These are phyloP conservation scores for Phoma herbarum DNA, from an alignment of 2,329 filamentous ascomycete genomes.

Conservation along the genomic window DNA sequence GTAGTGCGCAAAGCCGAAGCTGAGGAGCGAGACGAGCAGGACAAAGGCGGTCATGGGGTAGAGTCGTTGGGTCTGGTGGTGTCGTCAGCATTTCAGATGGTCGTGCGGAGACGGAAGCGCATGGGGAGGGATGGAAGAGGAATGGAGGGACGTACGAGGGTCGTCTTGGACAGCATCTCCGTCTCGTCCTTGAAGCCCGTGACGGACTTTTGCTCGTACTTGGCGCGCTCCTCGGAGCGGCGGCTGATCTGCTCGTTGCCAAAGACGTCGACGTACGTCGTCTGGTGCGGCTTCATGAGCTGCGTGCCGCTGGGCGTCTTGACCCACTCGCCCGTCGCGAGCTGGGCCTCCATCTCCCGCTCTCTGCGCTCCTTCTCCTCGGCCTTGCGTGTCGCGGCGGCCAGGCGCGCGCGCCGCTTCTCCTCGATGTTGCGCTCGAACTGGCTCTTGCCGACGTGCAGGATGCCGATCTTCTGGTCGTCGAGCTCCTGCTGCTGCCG, in stretches of 20 bases:
- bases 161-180: slow-evolving; percentile 45
- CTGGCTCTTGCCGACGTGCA: slow-evolving; percentile 45
- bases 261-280: slow-evolving; percentile 46
- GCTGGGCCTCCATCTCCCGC: slow-evolving; percentile 42
- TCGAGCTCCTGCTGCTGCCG: slow-evolving; percentile 34
- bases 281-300: slow-evolving; percentile 49
- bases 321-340: slow-evolving; percentile 47
- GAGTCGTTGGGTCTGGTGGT: slow-evolving; percentile 44
- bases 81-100: too few species aligned
- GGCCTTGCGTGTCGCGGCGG: slow-evolving; percentile 39
- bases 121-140: too few species aligned
- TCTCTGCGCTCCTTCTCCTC: slow-evolving; percentile 46
- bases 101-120: too few species aligned
- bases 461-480: slow-evolving; percentile 43
- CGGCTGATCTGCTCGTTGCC: slow-evolving; percentile 45
- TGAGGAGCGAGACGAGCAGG: slow-evolving; percentile 36
- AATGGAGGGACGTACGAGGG: slow-evolving; percentile 40
- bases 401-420: slow-evolving; percentile 43
- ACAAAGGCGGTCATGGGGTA: slow-evolving; percentile 49
- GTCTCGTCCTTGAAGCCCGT: slow-evolving; percentile 37
- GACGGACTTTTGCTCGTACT: slow-evolving; percentile 36
- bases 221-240: slow-evolving; percentile 40
- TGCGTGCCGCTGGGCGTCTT: slow-evolving; percentile 44
- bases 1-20: slow-evolving; percentile 41
- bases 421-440: slow-evolving; percentile 48